Evolutionary conservation across 192 early-diverging fungal species (phyloP).

Genomic region (Umbelopsis vinacea): DNA sequence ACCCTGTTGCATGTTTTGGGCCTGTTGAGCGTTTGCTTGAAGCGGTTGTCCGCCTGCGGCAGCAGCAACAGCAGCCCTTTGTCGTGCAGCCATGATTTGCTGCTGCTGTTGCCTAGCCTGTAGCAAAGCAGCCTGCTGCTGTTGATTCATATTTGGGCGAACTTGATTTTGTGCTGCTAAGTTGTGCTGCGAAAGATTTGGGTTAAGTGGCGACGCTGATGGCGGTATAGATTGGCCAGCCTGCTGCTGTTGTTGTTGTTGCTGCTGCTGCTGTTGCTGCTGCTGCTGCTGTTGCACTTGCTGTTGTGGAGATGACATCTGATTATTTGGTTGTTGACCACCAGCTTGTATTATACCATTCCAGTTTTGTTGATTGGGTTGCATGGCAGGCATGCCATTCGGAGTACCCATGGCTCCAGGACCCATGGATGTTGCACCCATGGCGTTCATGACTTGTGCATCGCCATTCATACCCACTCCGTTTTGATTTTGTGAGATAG

Average conservation of each 20-base stretch:
- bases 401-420: not conserved
- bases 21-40: conserved; percentile 9
- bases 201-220: conserved; percentile 2
- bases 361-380: conserved; percentile 16
- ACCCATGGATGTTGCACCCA: not conserved
- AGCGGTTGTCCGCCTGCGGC: conserved; percentile 1
- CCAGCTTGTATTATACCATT: not conserved
- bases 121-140: conserved; percentile 23
- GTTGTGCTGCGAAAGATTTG: conserved; percentile 17
- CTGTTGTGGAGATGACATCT: conserved; percentile 11
- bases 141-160: conserved; percentile 17
- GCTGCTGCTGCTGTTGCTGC: conserved; percentile 21
- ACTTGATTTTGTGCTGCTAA: conserved; percentile 19
- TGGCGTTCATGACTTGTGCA: conserved; percentile 13
- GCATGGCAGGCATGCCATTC: not conserved
- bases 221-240: conserved; percentile 4
- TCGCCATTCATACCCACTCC: conserved; percentile 11
- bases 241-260: conserved; percentile 16
- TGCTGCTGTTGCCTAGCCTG: conserved; percentile 25
- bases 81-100: conserved; percentile 14
- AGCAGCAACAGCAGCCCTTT: conserved; percentile 24
- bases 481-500: not conserved
- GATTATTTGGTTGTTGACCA: conserved; percentile 5
- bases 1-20: conserved; percentile 4
- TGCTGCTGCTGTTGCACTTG: conserved; percentile 12